Evolutionary conservation across 2,329 filamentous ascomycete species (phyloP).

Genomic region (Fonsecaea monophora): DNA sequence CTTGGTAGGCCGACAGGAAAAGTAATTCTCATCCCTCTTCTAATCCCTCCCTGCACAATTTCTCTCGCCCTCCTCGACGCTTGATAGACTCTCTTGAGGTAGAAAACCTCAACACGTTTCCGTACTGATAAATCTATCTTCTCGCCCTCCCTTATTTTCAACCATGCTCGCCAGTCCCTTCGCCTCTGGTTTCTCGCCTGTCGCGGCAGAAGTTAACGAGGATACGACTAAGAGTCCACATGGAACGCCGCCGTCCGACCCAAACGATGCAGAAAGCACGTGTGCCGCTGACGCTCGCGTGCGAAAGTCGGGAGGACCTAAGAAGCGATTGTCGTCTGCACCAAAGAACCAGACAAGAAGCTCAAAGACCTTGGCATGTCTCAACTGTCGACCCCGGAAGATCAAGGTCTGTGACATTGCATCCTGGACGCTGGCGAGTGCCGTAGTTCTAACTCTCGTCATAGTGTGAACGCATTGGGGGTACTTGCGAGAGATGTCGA

Average conservation of each 20-base stretch:
- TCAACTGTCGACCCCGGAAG: slow-evolving; percentile 22
- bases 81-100: not conserved
- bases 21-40: not conserved
- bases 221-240: not conserved
- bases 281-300: not conserved
- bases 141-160: not conserved
- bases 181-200: not conserved
- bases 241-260: not conserved
- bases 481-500: slow-evolving; percentile 19
- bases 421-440: not conserved
- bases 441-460: not conserved
- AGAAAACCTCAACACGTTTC: not conserved
- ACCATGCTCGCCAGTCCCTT: not conserved
- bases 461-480: slow-evolving; percentile 22
- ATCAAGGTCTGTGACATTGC: slow-evolving; percentile 17
- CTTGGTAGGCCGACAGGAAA: not conserved
- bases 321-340: not conserved
- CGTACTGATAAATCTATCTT: not conserved
- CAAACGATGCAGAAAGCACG: not conserved
- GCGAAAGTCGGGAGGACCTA: slow-evolving; percentile 1
- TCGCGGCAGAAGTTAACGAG: not conserved
- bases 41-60: not conserved
- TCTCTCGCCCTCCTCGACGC: not conserved
- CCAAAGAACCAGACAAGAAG: slow-evolving; percentile 5
- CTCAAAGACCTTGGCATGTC: slow-evolving; percentile 20